Conservation (phyloP, 495 filamentous ascomycete species). For the Neurospora africana region DNA sequence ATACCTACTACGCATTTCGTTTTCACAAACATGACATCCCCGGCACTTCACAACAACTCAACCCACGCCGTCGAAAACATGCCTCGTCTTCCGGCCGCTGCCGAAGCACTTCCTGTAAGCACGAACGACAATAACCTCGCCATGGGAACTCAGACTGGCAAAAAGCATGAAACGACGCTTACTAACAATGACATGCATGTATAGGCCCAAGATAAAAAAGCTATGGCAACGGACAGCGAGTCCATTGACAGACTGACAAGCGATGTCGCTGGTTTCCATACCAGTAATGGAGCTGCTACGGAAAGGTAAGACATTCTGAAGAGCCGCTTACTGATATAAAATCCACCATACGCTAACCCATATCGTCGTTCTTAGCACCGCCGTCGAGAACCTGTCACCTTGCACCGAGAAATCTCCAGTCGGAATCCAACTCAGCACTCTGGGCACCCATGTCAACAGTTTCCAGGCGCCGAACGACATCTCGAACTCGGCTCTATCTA, state of each 20-base stretch:
- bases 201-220: not conserved
- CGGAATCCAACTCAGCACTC: too few species aligned
- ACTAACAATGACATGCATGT: not conserved
- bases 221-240: not conserved
- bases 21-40: not conserved
- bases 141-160: not conserved
- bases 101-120: not conserved
- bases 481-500: too few species aligned
- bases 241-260: not conserved
- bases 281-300: not conserved
- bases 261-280: not conserved
- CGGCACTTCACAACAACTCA: not conserved
- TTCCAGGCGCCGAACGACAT: too few species aligned
- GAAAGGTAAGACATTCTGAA: not conserved
- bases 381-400: not conserved
- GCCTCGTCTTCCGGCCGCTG: not conserved
- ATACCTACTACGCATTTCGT: fast-evolving
- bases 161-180: not conserved
- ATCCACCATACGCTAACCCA: not conserved
- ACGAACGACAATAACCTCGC: not conserved
- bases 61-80: not conserved
- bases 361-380: not conserved
- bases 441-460: too few species aligned
- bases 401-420: too few species aligned
- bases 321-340: too few species aligned